A percentile compares a stretch with the other conserved stretches of the same genome.
Conservation (phyloP, 1,284 basidiomycete genomes). For the Puccinia triticina region DNA sequence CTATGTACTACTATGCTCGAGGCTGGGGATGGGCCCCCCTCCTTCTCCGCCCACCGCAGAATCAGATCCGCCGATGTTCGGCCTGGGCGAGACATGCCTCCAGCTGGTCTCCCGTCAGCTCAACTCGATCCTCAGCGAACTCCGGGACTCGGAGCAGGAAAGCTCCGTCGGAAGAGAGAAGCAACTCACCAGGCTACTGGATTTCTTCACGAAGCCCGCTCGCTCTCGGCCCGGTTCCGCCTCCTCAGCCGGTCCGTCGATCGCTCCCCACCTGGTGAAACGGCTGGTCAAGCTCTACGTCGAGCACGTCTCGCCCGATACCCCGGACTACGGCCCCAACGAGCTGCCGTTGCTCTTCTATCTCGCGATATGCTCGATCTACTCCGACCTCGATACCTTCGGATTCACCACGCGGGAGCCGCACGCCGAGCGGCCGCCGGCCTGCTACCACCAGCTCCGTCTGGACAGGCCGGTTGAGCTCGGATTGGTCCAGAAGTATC, state of each 20-base stretch:
- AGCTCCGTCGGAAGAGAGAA: background rate
- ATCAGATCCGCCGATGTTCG: background rate
- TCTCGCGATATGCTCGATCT: background rate
- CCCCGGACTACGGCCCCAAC: background rate
- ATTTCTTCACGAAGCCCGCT: constrained; percentile 2
- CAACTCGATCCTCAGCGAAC: background rate
- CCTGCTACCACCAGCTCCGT: background rate
- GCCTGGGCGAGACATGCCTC: background rate
- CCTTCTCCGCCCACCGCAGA: background rate
- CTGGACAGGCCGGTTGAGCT: background rate
- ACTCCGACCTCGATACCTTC: background rate
- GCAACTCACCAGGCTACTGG: background rate
- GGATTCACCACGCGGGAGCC: background rate
- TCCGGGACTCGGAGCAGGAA: background rate
- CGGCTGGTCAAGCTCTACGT: background rate
- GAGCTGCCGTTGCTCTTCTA: background rate
- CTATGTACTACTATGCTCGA: too few relatives aligned
- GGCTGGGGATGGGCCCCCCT: background rate
- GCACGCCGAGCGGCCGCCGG: too few relatives aligned
- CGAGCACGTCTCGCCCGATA: background rate
- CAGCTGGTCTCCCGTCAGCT: background rate
- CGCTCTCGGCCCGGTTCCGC: background rate
- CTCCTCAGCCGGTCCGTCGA: background rate
- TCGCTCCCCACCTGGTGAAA: background rate
- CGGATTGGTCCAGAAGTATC: background rate